Conservation (phyloP, 257 asterid genomes). For the Ajuga chamaepitys region DNA sequence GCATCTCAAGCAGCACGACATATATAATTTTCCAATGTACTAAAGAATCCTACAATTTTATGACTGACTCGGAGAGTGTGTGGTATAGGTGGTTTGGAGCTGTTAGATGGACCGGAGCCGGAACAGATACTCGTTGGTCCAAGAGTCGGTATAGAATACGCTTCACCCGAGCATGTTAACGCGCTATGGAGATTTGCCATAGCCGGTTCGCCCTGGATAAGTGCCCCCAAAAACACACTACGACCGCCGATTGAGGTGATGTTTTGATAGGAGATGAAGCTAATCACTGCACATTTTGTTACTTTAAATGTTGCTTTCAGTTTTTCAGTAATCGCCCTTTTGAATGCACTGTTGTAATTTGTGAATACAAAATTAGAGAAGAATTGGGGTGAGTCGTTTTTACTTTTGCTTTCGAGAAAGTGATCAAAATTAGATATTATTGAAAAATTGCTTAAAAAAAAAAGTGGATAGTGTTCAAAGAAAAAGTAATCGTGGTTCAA, state of each 20-base stretch:
- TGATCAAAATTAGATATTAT: too few relatives aligned
- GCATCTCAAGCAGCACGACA: not conserved
- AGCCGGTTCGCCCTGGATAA: constrained; percentile 76
- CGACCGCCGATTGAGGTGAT: constrained; percentile 23
- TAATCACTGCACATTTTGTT: not conserved
- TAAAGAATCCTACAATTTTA: too few relatives aligned
- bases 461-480: too few relatives aligned
- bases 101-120: constrained; percentile 81
- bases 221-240: constrained; percentile 83
- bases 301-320: not conserved
- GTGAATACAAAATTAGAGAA: not conserved
- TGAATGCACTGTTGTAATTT: not conserved
- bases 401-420: too few relatives aligned
- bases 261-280: not conserved
- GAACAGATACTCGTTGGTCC: constrained; percentile 70
- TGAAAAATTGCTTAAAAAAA: too few relatives aligned
- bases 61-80: constrained; percentile 5
- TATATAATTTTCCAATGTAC: too few relatives aligned
- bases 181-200: constrained; percentile 92
- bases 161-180: constrained; percentile 64
- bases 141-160: constrained; percentile 83
- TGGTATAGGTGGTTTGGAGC: constrained; percentile 73
- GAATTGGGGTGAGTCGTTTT: too few relatives aligned
- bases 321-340: not conserved
- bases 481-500: too few relatives aligned